A percentile compares a stretch with the other conserved stretches of the same genome.
phyloP scores from a whole-genome alignment of 164 flowering plant species.

The Umbilicus rupestris region DNA sequence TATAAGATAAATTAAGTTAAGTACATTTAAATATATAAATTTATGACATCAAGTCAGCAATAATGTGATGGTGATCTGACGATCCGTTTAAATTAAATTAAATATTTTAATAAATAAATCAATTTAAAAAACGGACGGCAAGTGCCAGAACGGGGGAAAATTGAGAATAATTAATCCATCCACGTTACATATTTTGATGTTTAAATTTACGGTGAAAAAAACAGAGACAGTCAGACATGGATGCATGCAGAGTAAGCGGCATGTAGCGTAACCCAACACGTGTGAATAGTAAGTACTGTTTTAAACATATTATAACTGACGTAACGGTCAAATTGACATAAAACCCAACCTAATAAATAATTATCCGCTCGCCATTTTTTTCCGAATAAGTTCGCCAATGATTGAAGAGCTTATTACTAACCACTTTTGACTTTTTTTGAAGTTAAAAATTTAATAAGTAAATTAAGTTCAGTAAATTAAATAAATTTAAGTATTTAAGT shows the following conservation, averaged over 20 bases:
- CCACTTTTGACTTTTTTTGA: neutral
- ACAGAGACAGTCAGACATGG: neutral
- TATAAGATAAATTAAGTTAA: too few species aligned
- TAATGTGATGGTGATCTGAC: too few species aligned
- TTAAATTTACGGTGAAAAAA: neutral
- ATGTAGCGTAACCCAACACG: neutral
- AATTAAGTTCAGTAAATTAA: too few species aligned
- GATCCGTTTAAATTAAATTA: too few species aligned
- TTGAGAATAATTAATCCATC: neutral
- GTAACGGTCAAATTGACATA: slow-evolving; percentile 1
- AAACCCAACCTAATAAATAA: neutral
- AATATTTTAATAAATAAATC: neutral
- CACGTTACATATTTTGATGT: neutral
- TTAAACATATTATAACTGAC: neutral
- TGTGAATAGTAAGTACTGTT: neutral
- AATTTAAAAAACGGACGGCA: neutral
- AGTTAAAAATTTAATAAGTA: too few species aligned
- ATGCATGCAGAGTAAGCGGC: neutral
- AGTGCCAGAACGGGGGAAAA: too few species aligned
- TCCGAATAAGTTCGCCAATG: too few species aligned
- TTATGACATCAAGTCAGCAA: too few species aligned
- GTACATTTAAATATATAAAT: too few species aligned
- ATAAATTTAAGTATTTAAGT: too few species aligned
- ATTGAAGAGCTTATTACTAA: too few species aligned
- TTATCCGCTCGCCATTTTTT: too few species aligned